A percentile compares a stretch with the other conserved stretches of the same genome.
Conservation (phyloP, 345 rosid genomes). For the Salix purpurea region DNA sequence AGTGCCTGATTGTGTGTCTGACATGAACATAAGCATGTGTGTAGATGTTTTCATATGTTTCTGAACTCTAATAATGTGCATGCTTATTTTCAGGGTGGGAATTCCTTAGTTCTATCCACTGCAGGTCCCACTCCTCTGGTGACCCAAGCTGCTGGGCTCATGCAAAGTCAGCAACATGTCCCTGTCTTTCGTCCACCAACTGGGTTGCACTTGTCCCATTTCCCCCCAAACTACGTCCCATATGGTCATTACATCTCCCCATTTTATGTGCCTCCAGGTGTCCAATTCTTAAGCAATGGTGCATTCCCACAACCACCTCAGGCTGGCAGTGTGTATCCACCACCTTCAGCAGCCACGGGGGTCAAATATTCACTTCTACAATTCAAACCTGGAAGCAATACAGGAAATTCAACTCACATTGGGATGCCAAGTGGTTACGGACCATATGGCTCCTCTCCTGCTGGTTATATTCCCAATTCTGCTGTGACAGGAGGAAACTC, state of each 20-base stretch:
- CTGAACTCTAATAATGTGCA: slow-evolving; percentile 22
- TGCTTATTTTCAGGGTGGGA: slow-evolving; percentile 59
- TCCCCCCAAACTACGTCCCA: slow-evolving; percentile 76
- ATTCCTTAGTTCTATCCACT: slow-evolving; percentile 59
- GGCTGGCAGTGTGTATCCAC: slow-evolving; percentile 63
- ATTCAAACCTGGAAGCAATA: slow-evolving; percentile 68
- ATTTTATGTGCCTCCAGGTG: slow-evolving; percentile 61
- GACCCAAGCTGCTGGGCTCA: slow-evolving; percentile 74
- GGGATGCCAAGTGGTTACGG: slow-evolving; percentile 78
- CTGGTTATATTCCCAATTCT: slow-evolving; percentile 67
- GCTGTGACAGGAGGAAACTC: slow-evolving; percentile 66
- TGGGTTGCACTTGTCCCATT: slow-evolving; percentile 76
- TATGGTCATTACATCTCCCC: slow-evolving; percentile 77
- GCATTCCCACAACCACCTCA: slow-evolving; percentile 84
- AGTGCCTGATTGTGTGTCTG: background rate
- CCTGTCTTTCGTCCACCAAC: slow-evolving; percentile 85
- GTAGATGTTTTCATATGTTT: background rate
- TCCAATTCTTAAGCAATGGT: slow-evolving; percentile 72
- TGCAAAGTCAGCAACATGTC: slow-evolving; percentile 87
- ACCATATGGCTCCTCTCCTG: slow-evolving; percentile 70
- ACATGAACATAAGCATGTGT: background rate
- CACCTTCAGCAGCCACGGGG: slow-evolving; percentile 57
- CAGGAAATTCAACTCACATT: slow-evolving; percentile 62
- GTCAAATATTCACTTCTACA: slow-evolving; percentile 76
- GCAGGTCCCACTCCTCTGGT: slow-evolving; percentile 61